These are phyloP conservation scores for Hyaloscypha finlandica DNA, from an alignment of 495 filamentous ascomycete genomes.

Conservation along the genomic window DNA sequence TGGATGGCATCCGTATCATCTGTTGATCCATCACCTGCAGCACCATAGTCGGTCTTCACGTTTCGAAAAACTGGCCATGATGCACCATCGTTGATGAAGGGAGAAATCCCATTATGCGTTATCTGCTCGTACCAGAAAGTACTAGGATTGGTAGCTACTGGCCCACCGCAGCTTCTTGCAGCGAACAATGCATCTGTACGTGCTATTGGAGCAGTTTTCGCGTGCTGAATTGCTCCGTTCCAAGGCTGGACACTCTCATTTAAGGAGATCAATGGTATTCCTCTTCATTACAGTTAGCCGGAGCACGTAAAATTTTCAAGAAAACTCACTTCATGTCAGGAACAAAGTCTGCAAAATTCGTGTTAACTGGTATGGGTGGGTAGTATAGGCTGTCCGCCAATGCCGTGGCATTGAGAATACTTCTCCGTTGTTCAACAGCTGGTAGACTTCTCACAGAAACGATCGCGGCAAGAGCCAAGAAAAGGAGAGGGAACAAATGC, in stretches of 20 bases:
- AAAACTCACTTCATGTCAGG: background rate
- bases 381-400: background rate
- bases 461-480: background rate
- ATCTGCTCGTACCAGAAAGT: constrained; percentile 30
- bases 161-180: background rate
- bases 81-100: constrained; percentile 24
- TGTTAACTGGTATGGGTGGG: background rate
- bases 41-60: constrained; percentile 25
- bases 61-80: constrained; percentile 25
- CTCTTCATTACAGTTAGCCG: background rate
- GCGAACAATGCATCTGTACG: background rate
- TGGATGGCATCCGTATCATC: constrained; percentile 75
- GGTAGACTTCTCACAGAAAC: background rate
- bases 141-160: background rate
- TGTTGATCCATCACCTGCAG: constrained; percentile 64
- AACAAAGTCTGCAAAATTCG: background rate
- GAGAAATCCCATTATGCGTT: constrained; percentile 30
- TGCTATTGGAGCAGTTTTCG: background rate
- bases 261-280: background rate
- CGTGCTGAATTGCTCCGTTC: background rate
- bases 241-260: background rate
- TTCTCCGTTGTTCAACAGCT: background rate
- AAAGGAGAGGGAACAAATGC: background rate
- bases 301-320: background rate
- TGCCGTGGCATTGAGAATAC: background rate